phyloP scores from a whole-genome alignment of 805 yeast species.

The Metschnikowia lunata region DNA sequence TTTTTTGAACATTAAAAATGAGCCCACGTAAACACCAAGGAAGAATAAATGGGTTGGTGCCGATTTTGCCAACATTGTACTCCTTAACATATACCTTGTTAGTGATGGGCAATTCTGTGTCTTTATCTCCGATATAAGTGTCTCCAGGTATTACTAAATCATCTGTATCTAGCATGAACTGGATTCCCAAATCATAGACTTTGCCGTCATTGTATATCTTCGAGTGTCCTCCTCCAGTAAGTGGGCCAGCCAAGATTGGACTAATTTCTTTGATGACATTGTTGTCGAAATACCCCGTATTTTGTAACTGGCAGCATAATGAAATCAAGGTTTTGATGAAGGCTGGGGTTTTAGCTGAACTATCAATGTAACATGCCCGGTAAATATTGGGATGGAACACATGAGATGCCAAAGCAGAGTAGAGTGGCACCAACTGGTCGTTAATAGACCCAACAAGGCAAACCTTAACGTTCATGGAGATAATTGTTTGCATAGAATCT shows the following conservation, averaged over 20 bases:
- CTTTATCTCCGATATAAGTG: neutral
- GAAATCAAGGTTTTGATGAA: constrained; percentile 74
- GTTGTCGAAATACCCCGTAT: constrained; percentile 78
- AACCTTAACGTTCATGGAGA: constrained; percentile 69
- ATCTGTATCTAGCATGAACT: constrained; percentile 71
- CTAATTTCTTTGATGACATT: constrained; percentile 84
- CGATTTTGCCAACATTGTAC: constrained; percentile 62
- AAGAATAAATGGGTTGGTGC: constrained; percentile 75
- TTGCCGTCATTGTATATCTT: constrained; percentile 77
- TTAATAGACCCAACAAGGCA: constrained; percentile 85
- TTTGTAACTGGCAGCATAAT: constrained; percentile 67
- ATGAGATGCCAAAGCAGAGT: constrained; percentile 80
- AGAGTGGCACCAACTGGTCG: constrained; percentile 91
- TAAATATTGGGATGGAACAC: constrained; percentile 85
- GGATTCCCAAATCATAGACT: constrained; percentile 77
- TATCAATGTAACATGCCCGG: constrained; percentile 86
- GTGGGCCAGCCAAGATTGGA: constrained; percentile 61
- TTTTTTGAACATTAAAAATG: constrained; percentile 50
- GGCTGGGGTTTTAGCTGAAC: constrained; percentile 68
- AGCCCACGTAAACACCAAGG: constrained; percentile 94
- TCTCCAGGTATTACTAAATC: constrained; percentile 42
- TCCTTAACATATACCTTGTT: constrained; percentile 37
- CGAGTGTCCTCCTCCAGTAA: constrained; percentile 95
- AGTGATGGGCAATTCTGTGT: constrained; percentile 24
- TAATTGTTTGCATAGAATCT: constrained; percentile 59